A percentile compares a stretch with the other conserved stretches of the same genome.
Evolutionary conservation across 2,329 filamentous ascomycete genomes (phyloP).

Genomic region (Tolypocladium sp.): DNA sequence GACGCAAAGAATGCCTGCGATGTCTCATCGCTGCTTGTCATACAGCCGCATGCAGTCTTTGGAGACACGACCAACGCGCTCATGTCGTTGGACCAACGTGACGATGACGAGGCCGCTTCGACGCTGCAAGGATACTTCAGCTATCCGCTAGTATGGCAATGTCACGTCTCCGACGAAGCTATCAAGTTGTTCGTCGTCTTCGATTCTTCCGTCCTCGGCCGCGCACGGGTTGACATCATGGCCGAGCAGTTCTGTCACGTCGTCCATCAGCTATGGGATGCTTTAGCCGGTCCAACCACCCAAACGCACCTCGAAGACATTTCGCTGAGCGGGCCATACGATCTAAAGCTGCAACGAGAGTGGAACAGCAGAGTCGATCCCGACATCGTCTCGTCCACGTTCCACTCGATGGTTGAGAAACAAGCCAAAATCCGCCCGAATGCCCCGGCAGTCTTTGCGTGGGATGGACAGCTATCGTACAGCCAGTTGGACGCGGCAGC

Average conservation of each 20-base stretch:
- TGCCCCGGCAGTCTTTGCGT: constrained; percentile 28
- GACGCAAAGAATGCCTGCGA: constrained; percentile 4
- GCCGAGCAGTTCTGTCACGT: too few relatives aligned
- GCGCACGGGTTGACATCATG: too few relatives aligned
- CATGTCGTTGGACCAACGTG: background rate
- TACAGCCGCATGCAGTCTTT: constrained; percentile 3
- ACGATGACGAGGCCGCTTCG: background rate
- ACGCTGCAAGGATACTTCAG: constrained; percentile 3
- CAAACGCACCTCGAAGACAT: too few relatives aligned
- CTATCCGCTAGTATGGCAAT: background rate
- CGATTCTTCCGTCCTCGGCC: too few relatives aligned
- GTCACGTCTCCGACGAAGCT: too few relatives aligned
- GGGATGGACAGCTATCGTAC: constrained; percentile 33
- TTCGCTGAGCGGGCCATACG: too few relatives aligned
- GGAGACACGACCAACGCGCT: background rate
- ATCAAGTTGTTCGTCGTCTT: too few relatives aligned
- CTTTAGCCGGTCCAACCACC: too few relatives aligned
- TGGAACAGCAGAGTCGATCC: background rate
- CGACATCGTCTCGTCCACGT: too few relatives aligned
- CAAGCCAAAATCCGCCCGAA: too few relatives aligned
- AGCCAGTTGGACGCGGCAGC: constrained; percentile 26
- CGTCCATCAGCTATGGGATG: too few relatives aligned
- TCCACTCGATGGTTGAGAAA: too few relatives aligned
- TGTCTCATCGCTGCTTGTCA: constrained; percentile 5
- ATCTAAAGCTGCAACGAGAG: background rate